Conservation (phyloP, 2,329 filamentous ascomycete species). For the Diaporthe eres region DNA sequence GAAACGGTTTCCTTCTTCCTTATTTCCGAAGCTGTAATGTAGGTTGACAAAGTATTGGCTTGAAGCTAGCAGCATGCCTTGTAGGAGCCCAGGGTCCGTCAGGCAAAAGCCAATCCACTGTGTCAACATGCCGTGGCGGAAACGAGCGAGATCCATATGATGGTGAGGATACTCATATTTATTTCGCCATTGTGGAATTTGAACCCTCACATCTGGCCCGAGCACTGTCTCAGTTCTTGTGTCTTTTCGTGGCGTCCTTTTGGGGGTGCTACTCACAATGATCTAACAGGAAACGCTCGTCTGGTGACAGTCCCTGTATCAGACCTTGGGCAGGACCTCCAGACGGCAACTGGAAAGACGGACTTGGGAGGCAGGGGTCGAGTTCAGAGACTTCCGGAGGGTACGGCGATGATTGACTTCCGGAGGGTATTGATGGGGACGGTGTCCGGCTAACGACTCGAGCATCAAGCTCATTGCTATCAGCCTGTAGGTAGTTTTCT, state of each 20-base stretch:
- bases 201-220: constrained; percentile 9
- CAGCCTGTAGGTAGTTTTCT: neutral
- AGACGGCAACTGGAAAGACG: neutral
- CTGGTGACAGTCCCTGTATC: constrained; percentile 2
- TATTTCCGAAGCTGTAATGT: neutral
- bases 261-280: constrained; percentile 24
- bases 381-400: neutral
- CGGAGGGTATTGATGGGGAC: neutral
- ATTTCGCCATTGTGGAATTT: constrained; percentile 27
- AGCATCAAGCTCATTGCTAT: neutral
- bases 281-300: constrained; percentile 23
- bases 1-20: constrained; percentile 1
- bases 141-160: constrained; percentile 2
- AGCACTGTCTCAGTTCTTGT: neutral
- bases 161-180: constrained; percentile 18
- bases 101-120: constrained; percentile 30
- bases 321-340: neutral
- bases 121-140: constrained; percentile 12
- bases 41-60: constrained; percentile 13
- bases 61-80: constrained; percentile 15
- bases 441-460: neutral
- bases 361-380: neutral
- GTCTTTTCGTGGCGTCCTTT: too few relatives aligned
- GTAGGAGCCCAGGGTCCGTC: constrained; percentile 30
- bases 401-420: neutral